Conservation (phyloP, 768 basidiomycete species). For the Phaffia tasmanica region DNA sequence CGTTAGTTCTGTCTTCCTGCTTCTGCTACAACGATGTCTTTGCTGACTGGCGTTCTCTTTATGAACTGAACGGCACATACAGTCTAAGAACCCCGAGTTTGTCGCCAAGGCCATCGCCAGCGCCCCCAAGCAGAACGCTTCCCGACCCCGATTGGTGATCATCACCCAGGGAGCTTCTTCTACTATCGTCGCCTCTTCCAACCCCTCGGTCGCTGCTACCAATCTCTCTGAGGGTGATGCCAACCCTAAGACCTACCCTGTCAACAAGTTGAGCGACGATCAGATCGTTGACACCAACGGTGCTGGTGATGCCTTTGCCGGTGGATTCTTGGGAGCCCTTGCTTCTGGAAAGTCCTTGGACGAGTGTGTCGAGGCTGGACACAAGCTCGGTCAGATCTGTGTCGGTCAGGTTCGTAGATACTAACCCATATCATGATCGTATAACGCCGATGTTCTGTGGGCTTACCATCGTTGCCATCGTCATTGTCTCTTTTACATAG, state of each 20-base stretch:
- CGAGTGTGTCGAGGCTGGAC: slow-evolving; percentile 70
- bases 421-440: not conserved
- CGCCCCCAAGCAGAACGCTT: slow-evolving; percentile 61
- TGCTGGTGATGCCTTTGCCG: slow-evolving; percentile 94
- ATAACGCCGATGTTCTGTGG: not conserved
- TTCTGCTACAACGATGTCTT: not conserved
- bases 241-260: slow-evolving; percentile 48
- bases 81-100: slow-evolving; percentile 52
- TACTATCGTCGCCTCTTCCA: slow-evolving; percentile 62
- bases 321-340: slow-evolving; percentile 81
- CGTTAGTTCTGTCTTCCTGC: slow-evolving; percentile 32
- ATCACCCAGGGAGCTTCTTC: slow-evolving; percentile 79
- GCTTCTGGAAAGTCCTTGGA: slow-evolving; percentile 66
- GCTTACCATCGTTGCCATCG: not conserved
- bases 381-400: slow-evolving; percentile 74
- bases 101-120: slow-evolving; percentile 68
- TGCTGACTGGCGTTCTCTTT: not conserved
- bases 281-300: slow-evolving; percentile 94
- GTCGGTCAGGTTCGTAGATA: slow-evolving; percentile 53
- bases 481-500: slow-evolving; percentile 33
- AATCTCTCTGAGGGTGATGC: slow-evolving; percentile 46
- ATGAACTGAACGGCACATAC: slow-evolving; percentile 29
- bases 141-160: slow-evolving; percentile 67
- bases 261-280: slow-evolving; percentile 49
- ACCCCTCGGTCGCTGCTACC: slow-evolving; percentile 30